phyloP scores from a whole-genome alignment of 148 eudicot genomes.

The Camellia lanceoleosa region DNA sequence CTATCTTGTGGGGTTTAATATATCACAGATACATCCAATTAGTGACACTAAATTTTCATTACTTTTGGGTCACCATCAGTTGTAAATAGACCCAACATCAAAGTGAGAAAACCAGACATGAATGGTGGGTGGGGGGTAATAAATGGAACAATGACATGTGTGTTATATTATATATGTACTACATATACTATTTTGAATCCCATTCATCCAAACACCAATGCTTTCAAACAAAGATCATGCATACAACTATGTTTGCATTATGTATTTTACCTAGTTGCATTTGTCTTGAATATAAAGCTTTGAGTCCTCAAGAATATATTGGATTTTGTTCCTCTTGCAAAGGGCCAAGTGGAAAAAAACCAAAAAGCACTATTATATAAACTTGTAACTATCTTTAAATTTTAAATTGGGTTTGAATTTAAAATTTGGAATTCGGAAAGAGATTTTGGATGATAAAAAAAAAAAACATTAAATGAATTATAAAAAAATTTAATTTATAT shows the following conservation, averaged over 20 bases:
- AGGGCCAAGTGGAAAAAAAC: not conserved
- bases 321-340: not conserved
- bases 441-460: too few relatives aligned
- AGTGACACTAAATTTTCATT: slow-evolving; percentile 11
- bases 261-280: too few relatives aligned
- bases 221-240: too few relatives aligned
- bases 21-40: not conserved
- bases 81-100: slow-evolving; percentile 19
- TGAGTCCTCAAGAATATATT: not conserved
- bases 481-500: too few relatives aligned
- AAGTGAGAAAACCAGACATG: slow-evolving; percentile 6
- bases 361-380: not conserved
- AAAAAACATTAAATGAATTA: too few relatives aligned
- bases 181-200: too few relatives aligned
- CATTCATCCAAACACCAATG: too few relatives aligned
- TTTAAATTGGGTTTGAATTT: not conserved
- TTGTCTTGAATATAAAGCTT: not conserved
- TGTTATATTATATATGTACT: not conserved
- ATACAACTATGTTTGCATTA: too few relatives aligned
- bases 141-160: slow-evolving; percentile 12
- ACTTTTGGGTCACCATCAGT: slow-evolving; percentile 21
- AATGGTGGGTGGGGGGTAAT: slow-evolving; percentile 23
- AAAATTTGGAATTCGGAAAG: too few relatives aligned
- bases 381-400: not conserved
- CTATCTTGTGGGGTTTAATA: too few relatives aligned